Conservation (phyloP, 2,329 filamentous ascomycete species). For the Xylariaceae sp. region DNA sequence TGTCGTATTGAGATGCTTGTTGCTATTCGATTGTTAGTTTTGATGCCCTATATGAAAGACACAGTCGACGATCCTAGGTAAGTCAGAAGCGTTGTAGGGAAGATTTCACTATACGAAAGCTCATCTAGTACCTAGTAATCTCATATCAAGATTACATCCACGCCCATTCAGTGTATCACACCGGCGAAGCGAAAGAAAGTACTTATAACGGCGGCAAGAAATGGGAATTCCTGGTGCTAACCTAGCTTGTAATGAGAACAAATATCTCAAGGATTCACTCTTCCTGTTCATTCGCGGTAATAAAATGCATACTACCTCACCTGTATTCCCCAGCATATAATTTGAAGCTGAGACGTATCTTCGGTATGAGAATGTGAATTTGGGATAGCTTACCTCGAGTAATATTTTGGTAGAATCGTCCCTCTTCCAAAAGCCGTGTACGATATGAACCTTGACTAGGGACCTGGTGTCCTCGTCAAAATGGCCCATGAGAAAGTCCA, state of each 20-base stretch:
- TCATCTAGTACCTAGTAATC: too few relatives aligned
- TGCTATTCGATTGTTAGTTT: constrained; percentile 48
- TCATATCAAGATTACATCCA: too few relatives aligned
- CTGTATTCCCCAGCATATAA: background rate
- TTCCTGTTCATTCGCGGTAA: background rate
- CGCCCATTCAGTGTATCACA: background rate
- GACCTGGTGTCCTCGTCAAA: constrained; percentile 55
- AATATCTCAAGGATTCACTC: too few relatives aligned
- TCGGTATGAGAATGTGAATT: background rate
- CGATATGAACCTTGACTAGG: constrained; percentile 55
- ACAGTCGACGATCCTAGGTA: background rate
- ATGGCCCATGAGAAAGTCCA: constrained; percentile 57
- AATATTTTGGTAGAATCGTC: constrained; percentile 62
- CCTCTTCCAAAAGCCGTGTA: constrained; percentile 67
- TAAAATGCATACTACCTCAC: background rate
- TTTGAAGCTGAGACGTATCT: background rate
- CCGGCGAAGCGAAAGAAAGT: background rate
- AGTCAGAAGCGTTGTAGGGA: background rate
- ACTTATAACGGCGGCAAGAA: too few relatives aligned
- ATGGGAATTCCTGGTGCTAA: too few relatives aligned
- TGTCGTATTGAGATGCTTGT: constrained; percentile 62
- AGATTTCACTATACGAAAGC: too few relatives aligned
- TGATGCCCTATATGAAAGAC: background rate
- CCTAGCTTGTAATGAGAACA: too few relatives aligned
- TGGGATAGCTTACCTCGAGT: constrained; percentile 54